Base-by-base conservation (phyloP, 192 early-diverging fungal species). In the Entomortierella chlamydospora region DNA sequence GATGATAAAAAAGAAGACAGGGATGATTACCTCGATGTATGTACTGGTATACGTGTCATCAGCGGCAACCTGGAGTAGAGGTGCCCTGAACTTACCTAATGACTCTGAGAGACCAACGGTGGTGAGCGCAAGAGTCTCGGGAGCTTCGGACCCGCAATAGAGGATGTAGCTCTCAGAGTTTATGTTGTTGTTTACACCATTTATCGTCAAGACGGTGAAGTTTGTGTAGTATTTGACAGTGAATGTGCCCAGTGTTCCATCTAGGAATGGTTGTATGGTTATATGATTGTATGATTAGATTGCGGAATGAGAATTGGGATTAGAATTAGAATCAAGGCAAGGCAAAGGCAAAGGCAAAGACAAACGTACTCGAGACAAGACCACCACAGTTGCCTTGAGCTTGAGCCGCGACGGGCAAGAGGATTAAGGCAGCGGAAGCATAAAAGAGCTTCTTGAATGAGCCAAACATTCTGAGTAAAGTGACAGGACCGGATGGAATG, bases 1-100 rank as follows among this genome's bases (percentile, higher is more conserved):
- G 18, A 39, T 22, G 55, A 45, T 13, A 61, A 31, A 3, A 50
- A 0, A 26, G 31, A 47, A 23, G 23, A n/a, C 42, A 55, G 15
- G 45, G 17, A 12, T 9, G 47, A 57, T 72, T 82, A 87, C 85
- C 72, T 84, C 85, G 12, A 87, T 45, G 53, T 78, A 87, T n/a
- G 83, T 74, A 31, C 82, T 61, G 23, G 67, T 64, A 37, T 63
- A 70, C 1, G 42, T 87, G 53, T 81, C 83, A 9, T 57, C 60
- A 26, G 66, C 70, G 50, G 64, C 69, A 22, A 81, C 65, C 2
- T 43, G 56, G 9, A 15, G 29, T n/a, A 87, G 62, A 23, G 85
- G 85, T 13, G 84, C 68, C 20, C 76, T 74, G 31, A 87, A 78
- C 26, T 0, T 34, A 0, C 22, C 31, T 17, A 6, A n/a, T 1